Conservation (phyloP, 768 basidiomycete species). For the Leccinum uliginosum region DNA sequence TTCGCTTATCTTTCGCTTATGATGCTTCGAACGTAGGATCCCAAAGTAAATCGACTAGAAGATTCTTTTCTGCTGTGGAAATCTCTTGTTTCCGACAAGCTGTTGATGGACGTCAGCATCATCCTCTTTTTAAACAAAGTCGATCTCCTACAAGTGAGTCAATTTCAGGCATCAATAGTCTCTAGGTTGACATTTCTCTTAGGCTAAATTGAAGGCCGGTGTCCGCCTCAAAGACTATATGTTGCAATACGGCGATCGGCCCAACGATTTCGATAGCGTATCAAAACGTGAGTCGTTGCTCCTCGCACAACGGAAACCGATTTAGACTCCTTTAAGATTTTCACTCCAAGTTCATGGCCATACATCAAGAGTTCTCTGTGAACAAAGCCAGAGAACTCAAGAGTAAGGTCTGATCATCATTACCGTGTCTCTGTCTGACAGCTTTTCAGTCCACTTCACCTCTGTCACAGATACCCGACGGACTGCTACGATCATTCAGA, state of each 20-base stretch:
- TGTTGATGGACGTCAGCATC: conserved; percentile 71
- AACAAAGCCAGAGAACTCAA: conserved; percentile 72
- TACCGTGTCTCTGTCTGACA: conserved; percentile 6
- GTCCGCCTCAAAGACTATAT: conserved; percentile 69
- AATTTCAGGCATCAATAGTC: not conserved
- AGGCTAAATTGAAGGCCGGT: conserved; percentile 76
- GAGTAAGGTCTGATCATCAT: conserved; percentile 41
- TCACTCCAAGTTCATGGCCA: conserved; percentile 62
- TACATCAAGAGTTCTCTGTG: conserved; percentile 64
- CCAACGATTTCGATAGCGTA: conserved; percentile 76
- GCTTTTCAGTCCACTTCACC: conserved; percentile 62
- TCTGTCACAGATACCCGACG: conserved; percentile 77
- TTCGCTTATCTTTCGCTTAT: conserved; percentile 6
- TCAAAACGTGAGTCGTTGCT: conserved; percentile 55
- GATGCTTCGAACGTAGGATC: conserved; percentile 44
- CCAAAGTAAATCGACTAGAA: conserved; percentile 69
- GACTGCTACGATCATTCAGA: conserved; percentile 69
- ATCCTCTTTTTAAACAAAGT: conserved; percentile 81
- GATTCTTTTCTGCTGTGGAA: conserved; percentile 78
- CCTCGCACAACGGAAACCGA: not conserved
- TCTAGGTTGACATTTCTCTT: not conserved
- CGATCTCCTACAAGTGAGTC: conserved; percentile 63
- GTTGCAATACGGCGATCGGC: conserved; percentile 64
- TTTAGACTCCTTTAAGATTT: conserved; percentile 48
- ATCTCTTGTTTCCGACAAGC: conserved; percentile 63